Evolutionary conservation across 495 filamentous ascomycete species (phyloP), one percentile per base, ranked within the genome.

Genomic region (Penicillium pulvis): DNA sequence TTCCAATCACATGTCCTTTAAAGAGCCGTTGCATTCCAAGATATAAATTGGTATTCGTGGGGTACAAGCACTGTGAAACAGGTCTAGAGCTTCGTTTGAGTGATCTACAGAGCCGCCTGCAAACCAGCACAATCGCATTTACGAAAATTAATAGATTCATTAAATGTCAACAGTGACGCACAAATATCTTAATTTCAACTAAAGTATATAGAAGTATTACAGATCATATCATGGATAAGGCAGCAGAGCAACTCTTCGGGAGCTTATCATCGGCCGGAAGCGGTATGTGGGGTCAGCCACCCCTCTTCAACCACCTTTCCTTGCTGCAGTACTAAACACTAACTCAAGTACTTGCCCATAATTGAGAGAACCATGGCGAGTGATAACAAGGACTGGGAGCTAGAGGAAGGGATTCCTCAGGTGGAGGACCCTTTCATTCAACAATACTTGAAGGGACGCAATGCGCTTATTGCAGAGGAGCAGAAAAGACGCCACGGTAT

Each of bases 401-500:
- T 76, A 33, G 76, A 80, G 51, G 76, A 81, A 59, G 80, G 79
- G 2, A 63, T 83, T 11, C 81, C 81, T 46, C 81, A 81, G 59
- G 49, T 75, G n/a, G 74, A 77, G 8, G 90, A 95, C 61, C 83
- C 86, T 0, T 90, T 96, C 67, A 83, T 96, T 43, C 85, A 89
- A 54, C 83, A 90, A 58, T 96, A 95, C 65, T 78, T 93, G 31
- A 68, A 83, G 50, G 87, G 89, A 10, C 85, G 93, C n/a, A 80
- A 87, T 53, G 87, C 88, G 9, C 78, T 97, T 44, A 89, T 96
- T 49, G 79, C 75, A 7, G 81, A 93, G 63, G 94, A 98, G 68
- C 85, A 88, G 62, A 87, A 87, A 62, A 84, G 90, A 58, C 84
- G 93, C 47, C 93, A 91, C 72, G 92, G 90, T 92, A 68, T 17